Percentiles rank a stretch among this genome's conserved stretches.
These are phyloP conservation scores for Acer campestre DNA, from an alignment of 345 rosid species.

Conservation along the genomic window DNA sequence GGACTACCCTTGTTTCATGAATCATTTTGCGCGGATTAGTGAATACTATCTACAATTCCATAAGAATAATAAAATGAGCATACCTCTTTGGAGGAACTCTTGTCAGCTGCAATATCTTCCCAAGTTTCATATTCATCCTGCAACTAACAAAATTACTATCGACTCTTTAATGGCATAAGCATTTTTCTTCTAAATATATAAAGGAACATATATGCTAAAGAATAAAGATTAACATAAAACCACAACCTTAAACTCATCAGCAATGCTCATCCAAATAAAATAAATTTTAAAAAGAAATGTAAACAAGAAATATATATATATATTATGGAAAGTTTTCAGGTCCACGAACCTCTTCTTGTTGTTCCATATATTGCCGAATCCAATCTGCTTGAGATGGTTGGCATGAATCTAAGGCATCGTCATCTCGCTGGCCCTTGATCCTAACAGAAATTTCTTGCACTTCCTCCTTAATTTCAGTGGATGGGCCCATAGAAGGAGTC, in stretches of 20 bases:
- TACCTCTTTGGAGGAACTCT: conserved; percentile 54
- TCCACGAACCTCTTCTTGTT: conserved; percentile 73
- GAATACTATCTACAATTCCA: neutral
- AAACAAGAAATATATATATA: neutral
- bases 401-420: conserved; percentile 48
- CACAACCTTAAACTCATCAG: conserved; percentile 3
- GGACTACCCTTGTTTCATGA: neutral
- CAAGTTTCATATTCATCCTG: conserved; percentile 71
- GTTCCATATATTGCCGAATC: conserved; percentile 83
- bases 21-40: neutral
- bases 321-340: neutral
- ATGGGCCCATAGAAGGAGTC: conserved; percentile 42
- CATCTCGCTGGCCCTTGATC: conserved; percentile 48
- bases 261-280: neutral
- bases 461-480: conserved; percentile 38
- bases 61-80: conserved; percentile 1
- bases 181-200: neutral
- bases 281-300: neutral
- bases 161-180: neutral
- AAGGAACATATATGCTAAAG: neutral
- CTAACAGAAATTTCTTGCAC: conserved; percentile 45
- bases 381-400: conserved; percentile 87
- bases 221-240: neutral
- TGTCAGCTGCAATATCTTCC: conserved; percentile 59
- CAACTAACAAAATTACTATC: conserved; percentile 11